Evolutionary conservation across 805 yeast genomes (phyloP).

Genomic region (Lipomyces mesembrius): DNA sequence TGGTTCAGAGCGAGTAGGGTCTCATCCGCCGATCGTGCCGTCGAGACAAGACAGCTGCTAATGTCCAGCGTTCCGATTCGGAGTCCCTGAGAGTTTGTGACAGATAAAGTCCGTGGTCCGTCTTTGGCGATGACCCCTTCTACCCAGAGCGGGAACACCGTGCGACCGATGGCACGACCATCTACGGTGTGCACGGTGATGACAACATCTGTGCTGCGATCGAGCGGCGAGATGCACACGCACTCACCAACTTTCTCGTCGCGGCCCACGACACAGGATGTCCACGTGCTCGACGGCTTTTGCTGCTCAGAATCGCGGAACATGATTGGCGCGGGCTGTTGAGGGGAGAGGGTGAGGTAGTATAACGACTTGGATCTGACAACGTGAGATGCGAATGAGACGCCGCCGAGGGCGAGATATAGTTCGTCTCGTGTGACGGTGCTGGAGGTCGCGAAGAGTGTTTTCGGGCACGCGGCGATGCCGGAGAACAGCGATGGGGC

Average conservation of each 20-base stretch:
- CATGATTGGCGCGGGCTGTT: slow-evolving; percentile 5
- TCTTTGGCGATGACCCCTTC: slow-evolving; percentile 30
- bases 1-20: slow-evolving; percentile 27
- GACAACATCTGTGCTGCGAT: slow-evolving; percentile 56
- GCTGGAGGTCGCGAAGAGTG: slow-evolving; percentile 28
- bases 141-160: slow-evolving; percentile 52
- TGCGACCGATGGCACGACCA: slow-evolving; percentile 65
- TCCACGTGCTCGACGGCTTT: slow-evolving; percentile 39
- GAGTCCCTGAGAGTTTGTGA: slow-evolving; percentile 11
- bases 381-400: slow-evolving; percentile 17
- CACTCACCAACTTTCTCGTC: slow-evolving; percentile 75
- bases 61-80: slow-evolving; percentile 21
- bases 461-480: slow-evolving; percentile 18
- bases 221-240: slow-evolving; percentile 65
- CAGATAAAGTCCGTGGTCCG: slow-evolving; percentile 15
- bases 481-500: slow-evolving; percentile 25
- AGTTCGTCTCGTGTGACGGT: slow-evolving; percentile 32
- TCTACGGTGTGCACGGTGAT: slow-evolving; percentile 61
- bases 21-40: slow-evolving; percentile 29
- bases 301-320: slow-evolving; percentile 12
- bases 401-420: slow-evolving; percentile 29
- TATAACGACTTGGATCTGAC: slow-evolving; percentile 15
- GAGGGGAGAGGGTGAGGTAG: slow-evolving; percentile 21
- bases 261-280: slow-evolving; percentile 69
- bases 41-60: slow-evolving; percentile 26